Base-by-base conservation (phyloP, 2,329 filamentous ascomycete species). In the Sordariomycetes sp. region DNA sequence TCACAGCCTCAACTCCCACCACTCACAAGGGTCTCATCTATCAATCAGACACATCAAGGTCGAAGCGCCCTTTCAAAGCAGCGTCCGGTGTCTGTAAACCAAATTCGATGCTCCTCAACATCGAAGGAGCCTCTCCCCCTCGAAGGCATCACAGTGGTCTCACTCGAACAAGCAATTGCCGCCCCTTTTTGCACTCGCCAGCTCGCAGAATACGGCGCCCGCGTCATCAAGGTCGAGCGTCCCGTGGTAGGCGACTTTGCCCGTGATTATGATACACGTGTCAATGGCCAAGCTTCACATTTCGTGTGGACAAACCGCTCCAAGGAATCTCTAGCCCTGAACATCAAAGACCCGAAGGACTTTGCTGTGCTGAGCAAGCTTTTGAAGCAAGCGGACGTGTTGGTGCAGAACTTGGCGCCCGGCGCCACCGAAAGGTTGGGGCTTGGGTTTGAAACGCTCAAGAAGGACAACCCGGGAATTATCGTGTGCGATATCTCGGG, bases 401-500 rank as follows among this genome's bases (percentile, higher is more conserved):
- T 73, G 15, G 67, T 73, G 2, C 67, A 72, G 39, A 73, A 73
- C 30, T 56, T 73, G 2, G 65, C 66, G 0, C 69, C 70, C 0
- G 67, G 68, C 0, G 68, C 69, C 1, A 55, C 57, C 3, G 54
- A 55, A 6, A 57, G 69, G 12, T 48, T 73, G 9, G 68, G 69
- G 0, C 43, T 73, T 2, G 66, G 65, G 0, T 63, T 66, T 33
- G 58, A 64, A 4, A 51, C 51, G 0, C 43, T 72, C 4, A 56
- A 59, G 34, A 45, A 49, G 2, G 46, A 58, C 8, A 56, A 71
- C 24, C 61, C 65, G 0, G 43, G 51, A 2, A 44, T 73, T 8
- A 68, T 73, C n/a, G 64, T 72, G 2, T 72, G 67, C 36, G 64
- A 71, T 32, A 70, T 73, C 29, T 71, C 66, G 0, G 69, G 70